These are phyloP conservation scores for Xylaria polymorpha DNA, from an alignment of 2,329 filamentous ascomycete species.

Conservation along the genomic window DNA sequence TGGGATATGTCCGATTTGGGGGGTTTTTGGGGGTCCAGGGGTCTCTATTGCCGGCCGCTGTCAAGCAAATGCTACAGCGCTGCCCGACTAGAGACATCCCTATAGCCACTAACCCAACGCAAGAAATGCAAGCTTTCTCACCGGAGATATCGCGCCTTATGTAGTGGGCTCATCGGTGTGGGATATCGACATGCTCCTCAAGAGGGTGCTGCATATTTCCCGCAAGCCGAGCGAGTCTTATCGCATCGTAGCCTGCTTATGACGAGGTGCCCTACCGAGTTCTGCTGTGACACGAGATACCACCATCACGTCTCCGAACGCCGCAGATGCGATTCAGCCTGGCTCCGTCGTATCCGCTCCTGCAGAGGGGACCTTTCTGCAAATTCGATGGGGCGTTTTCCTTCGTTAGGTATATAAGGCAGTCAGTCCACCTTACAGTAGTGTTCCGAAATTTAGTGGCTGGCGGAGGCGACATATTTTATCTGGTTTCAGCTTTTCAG, in stretches of 20 bases:
- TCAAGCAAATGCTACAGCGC: slow-evolving; percentile 3
- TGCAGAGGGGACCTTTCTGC: background rate
- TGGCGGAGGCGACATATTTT: background rate
- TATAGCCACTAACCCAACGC: background rate
- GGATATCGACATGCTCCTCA: background rate
- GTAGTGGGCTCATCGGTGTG: background rate
- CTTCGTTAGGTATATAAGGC: background rate
- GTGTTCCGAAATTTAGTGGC: background rate
- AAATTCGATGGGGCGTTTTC: too few relatives aligned
- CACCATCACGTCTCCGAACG: background rate
- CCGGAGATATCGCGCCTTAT: background rate
- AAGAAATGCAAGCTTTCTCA: background rate
- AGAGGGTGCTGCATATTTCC: background rate
- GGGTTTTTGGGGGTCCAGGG: slow-evolving; percentile 1
- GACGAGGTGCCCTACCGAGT: background rate
- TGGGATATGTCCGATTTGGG: background rate
- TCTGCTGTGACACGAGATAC: background rate
- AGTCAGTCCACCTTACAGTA: background rate
- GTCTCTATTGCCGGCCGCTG: too few relatives aligned
- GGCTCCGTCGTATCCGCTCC: background rate
- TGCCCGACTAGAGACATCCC: background rate
- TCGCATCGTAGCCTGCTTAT: background rate
- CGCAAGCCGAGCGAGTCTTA: background rate
- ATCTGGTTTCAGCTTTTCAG: background rate
- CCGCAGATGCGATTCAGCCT: slow-evolving; percentile 4